Conservation (phyloP, 441 rosid species). For the Macaranga tanarius region DNA sequence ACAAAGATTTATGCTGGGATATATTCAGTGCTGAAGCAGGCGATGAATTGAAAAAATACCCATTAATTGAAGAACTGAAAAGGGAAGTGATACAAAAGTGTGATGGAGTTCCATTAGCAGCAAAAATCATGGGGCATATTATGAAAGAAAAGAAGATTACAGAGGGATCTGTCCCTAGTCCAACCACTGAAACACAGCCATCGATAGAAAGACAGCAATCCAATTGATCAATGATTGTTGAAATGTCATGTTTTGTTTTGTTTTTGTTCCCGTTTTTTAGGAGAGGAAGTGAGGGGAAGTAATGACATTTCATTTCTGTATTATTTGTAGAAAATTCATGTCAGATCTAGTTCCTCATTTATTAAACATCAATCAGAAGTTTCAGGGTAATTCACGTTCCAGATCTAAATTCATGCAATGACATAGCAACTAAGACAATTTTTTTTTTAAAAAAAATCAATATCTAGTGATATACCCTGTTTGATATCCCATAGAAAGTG, state of each 20-base stretch:
- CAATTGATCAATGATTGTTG: background rate
- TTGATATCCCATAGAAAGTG: too few relatives aligned
- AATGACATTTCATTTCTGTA: too few relatives aligned
- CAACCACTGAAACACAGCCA: background rate
- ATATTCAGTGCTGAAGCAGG: constrained; percentile 17
- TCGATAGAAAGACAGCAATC: background rate
- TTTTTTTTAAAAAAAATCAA: too few relatives aligned
- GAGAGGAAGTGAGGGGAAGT: too few relatives aligned
- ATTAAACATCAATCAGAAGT: too few relatives aligned
- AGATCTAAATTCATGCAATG: too few relatives aligned
- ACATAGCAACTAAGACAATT: too few relatives aligned
- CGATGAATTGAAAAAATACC: background rate
- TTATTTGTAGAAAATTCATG: too few relatives aligned
- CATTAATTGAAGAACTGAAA: background rate
- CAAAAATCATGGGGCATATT: constrained; percentile 15
- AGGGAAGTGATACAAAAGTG: constrained; percentile 38
- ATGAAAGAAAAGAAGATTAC: background rate
- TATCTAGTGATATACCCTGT: too few relatives aligned
- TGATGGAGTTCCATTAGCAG: constrained; percentile 47
- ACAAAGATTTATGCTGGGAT: constrained; percentile 11
- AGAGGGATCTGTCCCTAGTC: background rate
- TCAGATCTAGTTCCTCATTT: too few relatives aligned
- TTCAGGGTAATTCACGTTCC: too few relatives aligned
- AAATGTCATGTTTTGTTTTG: too few relatives aligned
- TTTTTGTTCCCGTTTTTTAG: background rate